Conservation (phyloP, 305 asterid genomes). For the Striga hermonthica region DNA sequence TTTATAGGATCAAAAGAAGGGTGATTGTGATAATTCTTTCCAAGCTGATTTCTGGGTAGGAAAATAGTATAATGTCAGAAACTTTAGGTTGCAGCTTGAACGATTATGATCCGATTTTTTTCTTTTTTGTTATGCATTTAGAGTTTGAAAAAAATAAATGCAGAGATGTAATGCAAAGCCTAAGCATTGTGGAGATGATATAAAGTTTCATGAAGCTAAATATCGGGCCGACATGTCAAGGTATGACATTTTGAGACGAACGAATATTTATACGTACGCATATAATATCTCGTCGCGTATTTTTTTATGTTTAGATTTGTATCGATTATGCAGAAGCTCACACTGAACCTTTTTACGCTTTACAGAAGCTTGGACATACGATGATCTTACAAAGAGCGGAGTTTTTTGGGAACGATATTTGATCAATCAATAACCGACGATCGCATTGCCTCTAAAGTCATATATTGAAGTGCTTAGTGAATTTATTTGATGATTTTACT, state of each 20-base stretch:
- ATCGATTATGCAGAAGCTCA: background rate
- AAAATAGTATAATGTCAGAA: background rate
- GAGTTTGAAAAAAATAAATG: slow-evolving; percentile 25
- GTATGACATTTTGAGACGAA: slow-evolving; percentile 32
- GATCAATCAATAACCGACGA: slow-evolving; percentile 3
- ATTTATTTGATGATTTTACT: slow-evolving; percentile 7
- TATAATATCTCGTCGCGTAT: background rate
- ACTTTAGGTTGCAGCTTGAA: background rate
- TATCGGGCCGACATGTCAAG: slow-evolving; percentile 45
- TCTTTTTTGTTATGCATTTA: background rate
- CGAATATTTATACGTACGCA: background rate
- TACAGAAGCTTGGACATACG: slow-evolving; percentile 56
- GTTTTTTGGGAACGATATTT: background rate
- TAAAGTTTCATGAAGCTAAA: slow-evolving; percentile 38
- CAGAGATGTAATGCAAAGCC: slow-evolving; percentile 53
- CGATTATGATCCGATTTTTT: slow-evolving; percentile 3
- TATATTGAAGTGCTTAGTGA: slow-evolving; percentile 4
- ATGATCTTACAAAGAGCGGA: slow-evolving; percentile 25
- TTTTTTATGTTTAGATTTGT: background rate
- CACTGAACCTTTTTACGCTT: background rate
- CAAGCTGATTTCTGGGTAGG: slow-evolving; percentile 55
- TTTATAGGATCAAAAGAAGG: slow-evolving; percentile 48
- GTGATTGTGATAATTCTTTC: slow-evolving; percentile 36
- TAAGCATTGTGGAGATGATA: slow-evolving; percentile 50
- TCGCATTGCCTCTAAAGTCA: background rate